Evolutionary conservation across 2,329 filamentous ascomycete genomes (phyloP), one percentile per base, ranked within the genome.

Genomic region (Fusarium sp.): DNA sequence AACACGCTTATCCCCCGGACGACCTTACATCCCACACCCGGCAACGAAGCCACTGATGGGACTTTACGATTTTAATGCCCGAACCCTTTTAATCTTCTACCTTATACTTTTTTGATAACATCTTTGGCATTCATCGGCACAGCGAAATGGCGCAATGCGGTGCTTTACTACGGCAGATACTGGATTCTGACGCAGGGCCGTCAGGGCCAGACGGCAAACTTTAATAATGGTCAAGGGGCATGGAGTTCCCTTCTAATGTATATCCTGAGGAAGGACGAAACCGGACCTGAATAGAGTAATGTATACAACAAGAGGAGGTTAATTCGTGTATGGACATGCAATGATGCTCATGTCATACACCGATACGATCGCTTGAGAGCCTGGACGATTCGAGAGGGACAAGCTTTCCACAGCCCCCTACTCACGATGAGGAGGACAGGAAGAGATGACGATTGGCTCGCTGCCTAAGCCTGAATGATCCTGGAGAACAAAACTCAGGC

Each of bases 81-180:
- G 50, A 70, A 66, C 49, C 68, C 71, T 56, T 64, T 68, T 77
- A 74, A 76, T 76, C 56, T 78, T 77, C 72, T 67, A 75, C 68
- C 48, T 68, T 66, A 71, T 62, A 68, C 71, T 65, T 66, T 66
- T 68, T 69, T 56, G 43, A 55, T 59, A 71, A 76, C 71, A 77
- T 78, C 76, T 79, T 79, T 78, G 76, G 75, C 76, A 77, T 79
- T 78, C 74, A 77, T 77, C 73, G 72, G 75, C 77, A 79, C 76
- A 79, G 78, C 78, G 78, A 78, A 65, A 69, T 66, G 78, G 78
- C 78, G 78, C 76, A 79, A 73, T 56, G 65, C 68, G 75, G 68
- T 74, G 68, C 73, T 75, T 76, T 67, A 68, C 73, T 55, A 64
- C 51, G 47, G 54, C 66, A 65, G 68, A 69, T 55, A 62, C 66